Conservation (phyloP, 225 moss, liverwort and hornwort genomes). For the Sphagnum contortum region DNA sequence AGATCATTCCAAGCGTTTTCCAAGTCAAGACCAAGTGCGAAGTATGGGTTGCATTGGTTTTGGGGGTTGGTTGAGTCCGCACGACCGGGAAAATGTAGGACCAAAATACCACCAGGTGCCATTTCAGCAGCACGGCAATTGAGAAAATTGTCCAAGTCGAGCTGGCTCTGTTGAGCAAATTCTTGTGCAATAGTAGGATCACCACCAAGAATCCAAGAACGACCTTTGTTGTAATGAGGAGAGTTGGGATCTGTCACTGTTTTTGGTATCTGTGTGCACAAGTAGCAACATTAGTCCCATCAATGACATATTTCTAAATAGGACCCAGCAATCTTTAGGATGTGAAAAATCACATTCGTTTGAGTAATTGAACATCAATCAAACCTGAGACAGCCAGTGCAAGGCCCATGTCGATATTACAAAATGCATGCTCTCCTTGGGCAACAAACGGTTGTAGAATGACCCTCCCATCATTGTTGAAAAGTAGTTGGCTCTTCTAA, state of each 20-base stretch:
- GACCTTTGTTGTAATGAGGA: slow-evolving; percentile 44
- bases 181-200: slow-evolving; percentile 31
- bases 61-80: slow-evolving; percentile 34
- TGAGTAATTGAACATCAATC: too few species aligned
- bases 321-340: too few species aligned
- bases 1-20: slow-evolving; percentile 60
- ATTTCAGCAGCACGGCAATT: slow-evolving; percentile 49
- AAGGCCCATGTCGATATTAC: too few species aligned
- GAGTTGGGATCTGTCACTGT: slow-evolving; percentile 38
- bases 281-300: too few species aligned
- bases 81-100: slow-evolving; percentile 38
- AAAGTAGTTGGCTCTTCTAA: too few species aligned
- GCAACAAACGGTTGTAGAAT: too few species aligned
- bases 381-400: too few species aligned
- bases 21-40: slow-evolving; percentile 41
- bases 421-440: too few species aligned
- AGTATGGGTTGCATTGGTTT: slow-evolving; percentile 49
- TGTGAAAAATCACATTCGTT: too few species aligned
- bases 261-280: slow-evolving; percentile 32
- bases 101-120: slow-evolving; percentile 49
- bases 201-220: slow-evolving; percentile 68
- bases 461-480: too few species aligned
- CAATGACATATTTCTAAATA: too few species aligned
- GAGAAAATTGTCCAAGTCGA: slow-evolving; percentile 42
- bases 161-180: slow-evolving; percentile 48